Evolutionary conservation across 164 flowering plant species (phyloP).

Genomic region (Platanus orientalis): DNA sequence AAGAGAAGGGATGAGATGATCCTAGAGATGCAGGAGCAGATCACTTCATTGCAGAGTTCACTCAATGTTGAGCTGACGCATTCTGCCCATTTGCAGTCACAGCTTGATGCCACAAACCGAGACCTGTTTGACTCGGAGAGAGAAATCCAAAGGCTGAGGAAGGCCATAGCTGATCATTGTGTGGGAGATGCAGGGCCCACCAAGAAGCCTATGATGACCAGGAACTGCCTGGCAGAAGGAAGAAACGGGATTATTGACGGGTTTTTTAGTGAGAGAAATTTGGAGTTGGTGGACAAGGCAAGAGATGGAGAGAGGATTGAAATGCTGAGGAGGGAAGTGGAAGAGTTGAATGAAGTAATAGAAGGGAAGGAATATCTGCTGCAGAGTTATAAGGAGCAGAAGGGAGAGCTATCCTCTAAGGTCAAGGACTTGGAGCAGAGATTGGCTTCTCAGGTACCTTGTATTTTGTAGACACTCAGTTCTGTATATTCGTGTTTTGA

Average conservation of each 20-base stretch:
- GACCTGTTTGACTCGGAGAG: conserved; percentile 79
- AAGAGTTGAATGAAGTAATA: conserved; percentile 77
- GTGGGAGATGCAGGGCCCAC: conserved; percentile 34
- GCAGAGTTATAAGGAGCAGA: conserved; percentile 87
- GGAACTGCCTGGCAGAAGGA: conserved; percentile 32
- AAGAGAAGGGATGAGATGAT: conserved; percentile 96
- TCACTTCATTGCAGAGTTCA: conserved; percentile 66
- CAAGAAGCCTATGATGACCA: conserved; percentile 31
- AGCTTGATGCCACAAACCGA: conserved; percentile 66
- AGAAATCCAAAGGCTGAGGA: conserved; percentile 83
- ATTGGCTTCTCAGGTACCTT: conserved; percentile 78
- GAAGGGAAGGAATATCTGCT: conserved; percentile 82
- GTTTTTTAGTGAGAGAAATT: conserved; percentile 32
- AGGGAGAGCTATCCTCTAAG: conserved; percentile 63
- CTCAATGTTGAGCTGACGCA: conserved; percentile 47
- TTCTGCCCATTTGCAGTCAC: conserved; percentile 61
- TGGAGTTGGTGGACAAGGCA: conserved; percentile 36
- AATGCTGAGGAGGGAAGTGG: conserved; percentile 69
- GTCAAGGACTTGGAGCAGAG: conserved; percentile 77
- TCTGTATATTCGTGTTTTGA: conserved; percentile 36
- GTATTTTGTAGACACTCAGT: conserved; percentile 59
- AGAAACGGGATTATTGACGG: conserved; percentile 64
- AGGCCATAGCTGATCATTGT: conserved; percentile 87
- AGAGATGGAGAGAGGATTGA: conserved; percentile 57
- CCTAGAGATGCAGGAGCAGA: conserved; percentile 93